Evolutionary conservation across 768 basidiomycete species (phyloP).

Genomic region (Nidularia pulvinata): DNA sequence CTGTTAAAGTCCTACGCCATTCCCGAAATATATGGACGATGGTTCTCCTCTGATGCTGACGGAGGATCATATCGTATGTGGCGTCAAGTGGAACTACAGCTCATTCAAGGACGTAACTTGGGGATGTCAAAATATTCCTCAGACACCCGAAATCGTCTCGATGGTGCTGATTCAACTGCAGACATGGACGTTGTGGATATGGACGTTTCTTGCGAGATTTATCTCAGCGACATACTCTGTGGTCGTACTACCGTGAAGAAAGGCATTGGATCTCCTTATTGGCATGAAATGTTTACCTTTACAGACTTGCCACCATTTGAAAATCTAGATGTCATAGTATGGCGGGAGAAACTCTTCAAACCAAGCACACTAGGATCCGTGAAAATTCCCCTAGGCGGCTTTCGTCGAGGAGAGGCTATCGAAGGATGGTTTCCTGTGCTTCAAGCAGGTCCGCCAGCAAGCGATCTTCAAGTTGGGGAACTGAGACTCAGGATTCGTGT

Average conservation of each 20-base stretch:
- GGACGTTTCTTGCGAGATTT: slow-evolving; percentile 81
- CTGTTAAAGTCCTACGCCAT: slow-evolving; percentile 80
- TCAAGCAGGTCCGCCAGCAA: slow-evolving; percentile 41
- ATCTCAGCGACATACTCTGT: slow-evolving; percentile 62
- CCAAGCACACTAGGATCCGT: slow-evolving; percentile 58
- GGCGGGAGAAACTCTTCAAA: slow-evolving; percentile 62
- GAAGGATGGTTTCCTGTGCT: slow-evolving; percentile 89
- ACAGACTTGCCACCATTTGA: slow-evolving; percentile 80
- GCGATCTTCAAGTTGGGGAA: slow-evolving; percentile 71
- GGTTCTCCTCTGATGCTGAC: slow-evolving; percentile 44
- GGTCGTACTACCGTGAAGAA: slow-evolving; percentile 78
- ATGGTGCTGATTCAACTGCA: slow-evolving; percentile 22
- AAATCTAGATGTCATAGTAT: slow-evolving; percentile 65
- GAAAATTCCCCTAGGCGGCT: slow-evolving; percentile 65
- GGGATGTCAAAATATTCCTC: slow-evolving; percentile 23
- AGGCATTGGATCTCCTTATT: slow-evolving; percentile 66
- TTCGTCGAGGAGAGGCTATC: slow-evolving; percentile 69
- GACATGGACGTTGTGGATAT: slow-evolving; percentile 59
- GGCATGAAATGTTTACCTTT: slow-evolving; percentile 82
- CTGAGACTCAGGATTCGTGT: slow-evolving; percentile 72
- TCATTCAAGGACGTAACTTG: slow-evolving; percentile 75
- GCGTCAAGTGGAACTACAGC: slow-evolving; percentile 75
- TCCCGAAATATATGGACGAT: slow-evolving; percentile 75
- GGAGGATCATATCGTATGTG: slow-evolving; percentile 88
- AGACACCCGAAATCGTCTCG: background rate